Conservation (phyloP, 2,329 filamentous ascomycete genomes). For the Phoma sp. region DNA sequence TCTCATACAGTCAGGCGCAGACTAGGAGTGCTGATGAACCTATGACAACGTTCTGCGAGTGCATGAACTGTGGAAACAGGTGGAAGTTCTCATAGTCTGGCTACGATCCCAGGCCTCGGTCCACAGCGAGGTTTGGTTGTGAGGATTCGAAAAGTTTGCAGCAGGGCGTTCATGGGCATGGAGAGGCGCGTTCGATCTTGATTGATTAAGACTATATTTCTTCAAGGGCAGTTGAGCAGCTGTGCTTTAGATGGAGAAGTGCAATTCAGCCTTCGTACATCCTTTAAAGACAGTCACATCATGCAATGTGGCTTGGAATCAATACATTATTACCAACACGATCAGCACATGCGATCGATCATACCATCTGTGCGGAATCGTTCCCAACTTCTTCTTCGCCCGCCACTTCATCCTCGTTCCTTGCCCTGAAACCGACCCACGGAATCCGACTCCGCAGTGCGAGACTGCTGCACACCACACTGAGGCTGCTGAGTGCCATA, state of each 20-base stretch:
- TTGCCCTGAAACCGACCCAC: constrained; percentile 53
- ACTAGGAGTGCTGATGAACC: constrained; percentile 95
- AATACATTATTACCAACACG: background rate
- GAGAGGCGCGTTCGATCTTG: constrained; percentile 14
- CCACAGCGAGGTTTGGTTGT: background rate
- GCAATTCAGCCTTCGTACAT: background rate
- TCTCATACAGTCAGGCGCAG: constrained; percentile 95
- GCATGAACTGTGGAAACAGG: constrained; percentile 59
- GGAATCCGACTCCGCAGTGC: constrained; percentile 64
- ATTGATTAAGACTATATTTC: background rate
- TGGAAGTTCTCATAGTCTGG: constrained; percentile 56
- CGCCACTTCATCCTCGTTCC: constrained; percentile 9
- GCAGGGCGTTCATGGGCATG: constrained; percentile 19
- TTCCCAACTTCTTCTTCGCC: background rate
- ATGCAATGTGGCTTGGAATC: constrained; percentile 5
- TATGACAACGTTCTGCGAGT: constrained; percentile 65
- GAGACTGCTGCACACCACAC: constrained; percentile 84
- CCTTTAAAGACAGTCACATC: background rate
- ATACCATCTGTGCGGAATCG: background rate
- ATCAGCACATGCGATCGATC: background rate
- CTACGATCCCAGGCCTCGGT: background rate
- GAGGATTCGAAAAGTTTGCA: constrained; percentile 16
- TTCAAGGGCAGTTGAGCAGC: background rate
- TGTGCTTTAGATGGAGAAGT: background rate
- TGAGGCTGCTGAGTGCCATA: constrained; percentile 92